These are phyloP conservation scores for Penicillium taxi DNA, from an alignment of 495 filamentous ascomycete genomes.

Conservation along the genomic window DNA sequence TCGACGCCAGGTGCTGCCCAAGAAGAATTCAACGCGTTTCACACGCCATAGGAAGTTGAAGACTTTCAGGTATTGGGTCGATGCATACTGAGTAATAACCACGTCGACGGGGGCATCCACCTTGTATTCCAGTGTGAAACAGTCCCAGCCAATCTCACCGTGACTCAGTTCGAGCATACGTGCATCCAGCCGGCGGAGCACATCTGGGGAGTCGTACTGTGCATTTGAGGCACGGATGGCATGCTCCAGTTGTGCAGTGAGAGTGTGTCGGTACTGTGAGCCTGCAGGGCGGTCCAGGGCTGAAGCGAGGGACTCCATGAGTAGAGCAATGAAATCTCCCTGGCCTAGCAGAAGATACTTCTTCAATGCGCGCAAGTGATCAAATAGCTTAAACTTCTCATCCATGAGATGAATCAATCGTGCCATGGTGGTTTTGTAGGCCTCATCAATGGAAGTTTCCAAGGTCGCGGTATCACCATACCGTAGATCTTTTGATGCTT, in stretches of 20 bases:
- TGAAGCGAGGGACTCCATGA: slow-evolving; percentile 92
- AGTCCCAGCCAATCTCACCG: slow-evolving; percentile 98
- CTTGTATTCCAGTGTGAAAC: slow-evolving; percentile 98
- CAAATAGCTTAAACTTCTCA: slow-evolving; percentile 85
- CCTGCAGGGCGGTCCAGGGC: slow-evolving; percentile 94
- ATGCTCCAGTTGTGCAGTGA: slow-evolving; percentile 95
- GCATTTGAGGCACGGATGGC: slow-evolving; percentile 96
- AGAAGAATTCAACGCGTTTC: slow-evolving; percentile 93
- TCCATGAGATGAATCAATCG: slow-evolving; percentile 91
- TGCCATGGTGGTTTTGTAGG: slow-evolving; percentile 95
- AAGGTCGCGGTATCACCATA: slow-evolving; percentile 93
- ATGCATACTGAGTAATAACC: slow-evolving; percentile 90
- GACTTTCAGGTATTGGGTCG: slow-evolving; percentile 93
- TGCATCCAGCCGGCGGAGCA: slow-evolving; percentile 84
- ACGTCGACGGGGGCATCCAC: slow-evolving; percentile 96
- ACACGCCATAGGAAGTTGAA: slow-evolving; percentile 99
- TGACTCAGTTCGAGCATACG: slow-evolving; percentile 93
- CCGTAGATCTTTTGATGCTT: slow-evolving; percentile 79
- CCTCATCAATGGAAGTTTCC: slow-evolving; percentile 88
- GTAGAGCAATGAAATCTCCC: slow-evolving; percentile 92
- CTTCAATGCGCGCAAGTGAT: slow-evolving; percentile 87
- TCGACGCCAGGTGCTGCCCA: slow-evolving; percentile 84
- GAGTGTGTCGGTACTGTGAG: slow-evolving; percentile 86
- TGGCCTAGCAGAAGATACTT: slow-evolving; percentile 91
- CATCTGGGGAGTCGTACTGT: slow-evolving; percentile 89